These are phyloP conservation scores for Berberis vulgaris DNA, from an alignment of 164 flowering plant genomes.

Conservation along the genomic window DNA sequence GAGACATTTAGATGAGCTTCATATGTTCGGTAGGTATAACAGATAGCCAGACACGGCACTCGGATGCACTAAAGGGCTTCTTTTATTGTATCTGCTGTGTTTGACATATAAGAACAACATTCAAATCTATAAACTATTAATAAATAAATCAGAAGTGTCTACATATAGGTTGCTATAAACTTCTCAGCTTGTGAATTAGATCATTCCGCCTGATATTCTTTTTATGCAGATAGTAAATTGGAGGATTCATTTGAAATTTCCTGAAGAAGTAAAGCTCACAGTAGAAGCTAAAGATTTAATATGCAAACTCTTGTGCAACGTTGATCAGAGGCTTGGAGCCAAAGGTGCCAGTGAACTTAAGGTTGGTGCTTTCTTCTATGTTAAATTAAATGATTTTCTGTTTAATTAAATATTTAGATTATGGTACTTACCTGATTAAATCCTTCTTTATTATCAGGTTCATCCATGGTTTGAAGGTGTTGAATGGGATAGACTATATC, in stretches of 20 bases:
- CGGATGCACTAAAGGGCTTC: too few relatives aligned
- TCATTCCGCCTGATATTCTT: neutral
- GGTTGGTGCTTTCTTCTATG: conserved; percentile 23
- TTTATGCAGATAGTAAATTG: conserved; percentile 56
- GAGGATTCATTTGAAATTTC: conserved; percentile 63
- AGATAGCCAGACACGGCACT: too few relatives aligned
- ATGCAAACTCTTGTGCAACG: conserved; percentile 53
- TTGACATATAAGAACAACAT: too few relatives aligned
- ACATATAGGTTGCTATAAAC: too few relatives aligned
- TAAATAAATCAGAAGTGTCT: too few relatives aligned
- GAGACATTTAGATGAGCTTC: too few relatives aligned
- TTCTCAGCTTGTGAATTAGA: too few relatives aligned
- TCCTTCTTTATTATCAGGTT: conserved; percentile 31
- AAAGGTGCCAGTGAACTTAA: conserved; percentile 67
- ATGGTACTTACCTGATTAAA: neutral
- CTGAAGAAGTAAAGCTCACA: conserved; percentile 56
- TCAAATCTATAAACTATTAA: too few relatives aligned
- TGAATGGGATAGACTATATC: conserved; percentile 65
- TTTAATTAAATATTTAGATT: neutral
- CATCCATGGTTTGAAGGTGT: conserved; percentile 58
- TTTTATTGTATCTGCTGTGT: too few relatives aligned
- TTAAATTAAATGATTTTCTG: neutral
- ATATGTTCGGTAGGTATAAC: too few relatives aligned
- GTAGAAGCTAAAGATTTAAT: conserved; percentile 58
- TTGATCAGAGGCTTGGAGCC: conserved; percentile 50